Base-by-base conservation (phyloP, 768 basidiomycete genomes). In the Obba rivulosa region DNA sequence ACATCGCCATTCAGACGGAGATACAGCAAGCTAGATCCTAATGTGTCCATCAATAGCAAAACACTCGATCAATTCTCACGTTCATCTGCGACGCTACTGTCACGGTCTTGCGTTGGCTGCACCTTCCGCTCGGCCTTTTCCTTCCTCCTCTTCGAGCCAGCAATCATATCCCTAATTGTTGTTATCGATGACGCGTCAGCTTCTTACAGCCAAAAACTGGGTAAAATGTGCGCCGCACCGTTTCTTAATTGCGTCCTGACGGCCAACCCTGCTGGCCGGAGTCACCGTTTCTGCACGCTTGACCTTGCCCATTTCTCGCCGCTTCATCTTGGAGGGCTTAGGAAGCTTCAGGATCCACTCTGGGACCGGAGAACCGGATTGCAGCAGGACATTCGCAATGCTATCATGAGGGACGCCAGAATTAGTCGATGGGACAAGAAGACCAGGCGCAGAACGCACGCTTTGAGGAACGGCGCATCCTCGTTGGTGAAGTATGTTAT, bases 291-390 rank as follows among this genome's bases (percentile, higher is more conserved):
- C 86, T 2, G 87, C 78, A 17, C 87, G 85, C 64, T 89, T 86
- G 7, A 82, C 72, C 68, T 87, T 91, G 49, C 89, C 89, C 81
- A 97, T 90, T 60, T 81, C 73, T 57, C 76, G 81, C 53, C 87
- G 83, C 68, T 87, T 86, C 73, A 92, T 76, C 67, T 92, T 95
- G 1, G 88, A 88, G 0, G 95, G 93, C 63, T 90, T 93, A 18
- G 87, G 87, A n/a, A 99, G 75, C 55, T 87, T 87, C n/a, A 88
- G 64, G 54, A 98, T 97, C 90, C 93, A 99, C 20, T 92, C 89
- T 1, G 94, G 91, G 0, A 96, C 93, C 2, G 76, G 68, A 49
- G 88, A 95, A 3, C 95, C 94, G 1, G 93, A 94, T 60, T 93
- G 86, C 18, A 89, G 72, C 51, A 98, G 79, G n/a, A 98, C 90